These are phyloP conservation scores for Venturia oleaginea DNA, from an alignment of 2,329 filamentous ascomycete species.

Conservation along the genomic window DNA sequence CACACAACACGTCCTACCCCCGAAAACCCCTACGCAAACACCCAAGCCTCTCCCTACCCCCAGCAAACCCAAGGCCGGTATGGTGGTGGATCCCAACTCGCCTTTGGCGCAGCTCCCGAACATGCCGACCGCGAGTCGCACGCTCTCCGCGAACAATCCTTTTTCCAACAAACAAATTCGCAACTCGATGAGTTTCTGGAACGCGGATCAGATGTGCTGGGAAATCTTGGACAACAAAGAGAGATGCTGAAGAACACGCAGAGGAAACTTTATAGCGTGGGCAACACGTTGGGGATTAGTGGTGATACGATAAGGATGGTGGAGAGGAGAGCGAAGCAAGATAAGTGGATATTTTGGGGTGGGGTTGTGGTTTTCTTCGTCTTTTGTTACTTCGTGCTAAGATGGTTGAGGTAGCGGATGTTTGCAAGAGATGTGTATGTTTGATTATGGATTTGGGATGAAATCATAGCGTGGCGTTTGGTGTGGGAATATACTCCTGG, in stretches of 20 bases:
- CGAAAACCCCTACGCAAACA: slow-evolving; percentile 79
- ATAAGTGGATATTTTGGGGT: slow-evolving; percentile 95
- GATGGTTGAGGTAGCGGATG: slow-evolving; percentile 57
- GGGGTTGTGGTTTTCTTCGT: slow-evolving; percentile 78
- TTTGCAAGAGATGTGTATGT: not conserved
- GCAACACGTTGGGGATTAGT: slow-evolving; percentile 85
- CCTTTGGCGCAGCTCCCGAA: slow-evolving; percentile 25
- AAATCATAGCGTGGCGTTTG: slow-evolving; percentile 1
- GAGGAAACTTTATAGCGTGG: slow-evolving; percentile 80
- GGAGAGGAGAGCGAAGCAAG: slow-evolving; percentile 80
- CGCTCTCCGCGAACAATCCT: slow-evolving; percentile 79
- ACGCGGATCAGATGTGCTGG: slow-evolving; percentile 78
- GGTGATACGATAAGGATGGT: slow-evolving; percentile 97
- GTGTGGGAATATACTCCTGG: not conserved
- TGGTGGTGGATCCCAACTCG: slow-evolving; percentile 3
- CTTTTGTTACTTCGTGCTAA: slow-evolving; percentile 87
- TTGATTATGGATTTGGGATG: not conserved
- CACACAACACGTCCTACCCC: slow-evolving; percentile 70
- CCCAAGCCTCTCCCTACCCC: slow-evolving; percentile 40
- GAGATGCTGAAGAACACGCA: slow-evolving; percentile 96
- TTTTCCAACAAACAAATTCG: slow-evolving; percentile 71
- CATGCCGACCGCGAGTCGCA: slow-evolving; percentile 68
- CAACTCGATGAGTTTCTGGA: slow-evolving; percentile 93
- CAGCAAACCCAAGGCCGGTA: slow-evolving; percentile 1
- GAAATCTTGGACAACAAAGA: slow-evolving; percentile 78